Evolutionary conservation across 768 basidiomycete genomes (phyloP).

Genomic region (Trametes cingulata): DNA sequence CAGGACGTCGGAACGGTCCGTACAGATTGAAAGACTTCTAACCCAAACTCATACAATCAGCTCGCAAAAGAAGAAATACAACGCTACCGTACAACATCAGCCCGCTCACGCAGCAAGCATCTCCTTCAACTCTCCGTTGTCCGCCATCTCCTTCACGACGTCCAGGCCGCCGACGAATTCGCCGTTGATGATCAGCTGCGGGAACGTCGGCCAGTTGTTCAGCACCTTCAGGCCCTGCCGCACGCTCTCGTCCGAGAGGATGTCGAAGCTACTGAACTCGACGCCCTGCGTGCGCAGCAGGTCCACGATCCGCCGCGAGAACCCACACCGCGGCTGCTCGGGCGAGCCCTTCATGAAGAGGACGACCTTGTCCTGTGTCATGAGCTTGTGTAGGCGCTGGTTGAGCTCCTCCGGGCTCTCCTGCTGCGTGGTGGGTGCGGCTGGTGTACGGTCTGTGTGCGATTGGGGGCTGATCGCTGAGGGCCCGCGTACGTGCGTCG

Average conservation of each 20-base stretch:
- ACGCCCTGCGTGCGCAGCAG: conserved; percentile 49
- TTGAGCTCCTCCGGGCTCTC: conserved; percentile 71
- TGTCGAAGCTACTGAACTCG: conserved; percentile 59
- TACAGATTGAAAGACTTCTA: neutral
- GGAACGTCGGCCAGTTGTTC: conserved; percentile 66
- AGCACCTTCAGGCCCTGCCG: conserved; percentile 57
- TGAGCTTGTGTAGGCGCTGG: conserved; percentile 62
- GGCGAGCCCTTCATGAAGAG: conserved; percentile 70
- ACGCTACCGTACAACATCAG: neutral
- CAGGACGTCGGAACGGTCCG: too few species aligned
- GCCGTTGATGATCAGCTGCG: conserved; percentile 77
- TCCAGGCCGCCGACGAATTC: conserved; percentile 96
- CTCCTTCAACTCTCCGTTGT: conserved; percentile 74
- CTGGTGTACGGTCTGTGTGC: conserved; percentile 46
- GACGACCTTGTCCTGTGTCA: conserved; percentile 67
- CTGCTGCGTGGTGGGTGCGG: conserved; percentile 26
- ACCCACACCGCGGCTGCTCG: conserved; percentile 62
- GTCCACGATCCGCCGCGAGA: conserved; percentile 57
- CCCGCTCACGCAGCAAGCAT: conserved; percentile 20
- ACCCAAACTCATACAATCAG: neutral
- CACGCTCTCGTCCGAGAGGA: conserved; percentile 57
- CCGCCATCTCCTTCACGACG: conserved; percentile 85
- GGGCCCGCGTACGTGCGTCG: conserved; percentile 48
- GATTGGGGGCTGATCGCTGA: conserved; percentile 44
- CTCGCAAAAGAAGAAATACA: neutral